Conservation (phyloP, 2,329 filamentous ascomycete genomes). For the Phialemoniopsis sp. region DNA sequence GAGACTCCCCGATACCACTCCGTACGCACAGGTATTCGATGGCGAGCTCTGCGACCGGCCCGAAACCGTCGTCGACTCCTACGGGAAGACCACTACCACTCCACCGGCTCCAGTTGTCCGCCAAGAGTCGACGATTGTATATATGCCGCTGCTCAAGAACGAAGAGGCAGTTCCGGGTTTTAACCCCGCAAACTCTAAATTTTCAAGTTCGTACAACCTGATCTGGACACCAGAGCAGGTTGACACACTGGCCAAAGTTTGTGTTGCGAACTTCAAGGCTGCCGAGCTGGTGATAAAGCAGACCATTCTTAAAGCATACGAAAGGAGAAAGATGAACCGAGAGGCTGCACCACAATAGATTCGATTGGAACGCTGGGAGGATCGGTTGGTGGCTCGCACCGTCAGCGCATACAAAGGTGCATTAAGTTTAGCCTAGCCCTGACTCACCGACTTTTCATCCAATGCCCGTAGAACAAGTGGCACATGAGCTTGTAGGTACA, state of each 20-base stretch:
- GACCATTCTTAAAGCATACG: constrained; percentile 1
- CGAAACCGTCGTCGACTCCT: constrained; percentile 5
- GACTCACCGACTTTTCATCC: too few relatives aligned
- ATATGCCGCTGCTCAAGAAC: constrained; percentile 3
- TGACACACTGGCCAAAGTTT: constrained; percentile 4
- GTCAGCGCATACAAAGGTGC: too few relatives aligned
- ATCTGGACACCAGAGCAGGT: constrained; percentile 4
- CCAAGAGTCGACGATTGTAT: constrained; percentile 3
- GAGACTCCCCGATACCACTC: not conserved
- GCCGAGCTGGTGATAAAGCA: constrained; percentile 2
- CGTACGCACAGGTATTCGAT: constrained; percentile 5
- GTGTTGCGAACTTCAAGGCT: constrained; percentile 4
- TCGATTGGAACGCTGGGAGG: too few relatives aligned
- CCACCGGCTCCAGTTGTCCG: not conserved
- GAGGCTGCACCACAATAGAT: too few relatives aligned
- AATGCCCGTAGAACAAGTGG: too few relatives aligned
- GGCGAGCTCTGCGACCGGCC: constrained; percentile 2
- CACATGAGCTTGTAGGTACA: too few relatives aligned
- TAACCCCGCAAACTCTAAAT: constrained; percentile 1
- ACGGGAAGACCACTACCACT: constrained; percentile 3
- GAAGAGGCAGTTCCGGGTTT: constrained; percentile 3
- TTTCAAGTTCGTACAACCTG: constrained; percentile 4
- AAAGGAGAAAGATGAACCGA: constrained; percentile 1
- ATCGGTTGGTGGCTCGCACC: too few relatives aligned
- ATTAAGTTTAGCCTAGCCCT: too few relatives aligned